These are phyloP conservation scores for Cantharellus anzutake DNA, from an alignment of 768 basidiomycete genomes.

Conservation along the genomic window DNA sequence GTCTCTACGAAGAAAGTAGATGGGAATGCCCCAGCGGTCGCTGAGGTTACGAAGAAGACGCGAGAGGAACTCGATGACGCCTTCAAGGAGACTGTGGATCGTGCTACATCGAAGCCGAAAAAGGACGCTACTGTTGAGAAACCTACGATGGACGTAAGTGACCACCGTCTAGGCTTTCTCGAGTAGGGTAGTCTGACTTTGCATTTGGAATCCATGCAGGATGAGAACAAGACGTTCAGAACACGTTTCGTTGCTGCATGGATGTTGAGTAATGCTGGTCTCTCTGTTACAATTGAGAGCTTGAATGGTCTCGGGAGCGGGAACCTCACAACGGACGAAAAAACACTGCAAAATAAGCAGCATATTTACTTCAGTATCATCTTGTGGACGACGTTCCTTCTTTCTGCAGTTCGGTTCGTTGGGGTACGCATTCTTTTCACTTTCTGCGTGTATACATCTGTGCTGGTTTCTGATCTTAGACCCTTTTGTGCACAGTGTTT, in stretches of 20 bases:
- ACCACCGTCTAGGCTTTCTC: neutral
- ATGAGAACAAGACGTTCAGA: constrained; percentile 83
- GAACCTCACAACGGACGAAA: constrained; percentile 22
- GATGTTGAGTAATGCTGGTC: constrained; percentile 54
- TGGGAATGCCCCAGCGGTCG: constrained; percentile 52
- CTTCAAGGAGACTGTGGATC: constrained; percentile 82
- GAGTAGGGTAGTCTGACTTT: neutral
- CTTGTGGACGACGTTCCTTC: constrained; percentile 57
- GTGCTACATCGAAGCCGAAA: constrained; percentile 60
- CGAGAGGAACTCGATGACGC: constrained; percentile 80
- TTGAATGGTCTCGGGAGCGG: constrained; percentile 39
- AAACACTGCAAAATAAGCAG: constrained; percentile 24
- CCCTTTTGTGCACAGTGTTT: constrained; percentile 33
- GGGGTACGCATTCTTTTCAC: constrained; percentile 34
- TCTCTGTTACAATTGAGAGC: constrained; percentile 61
- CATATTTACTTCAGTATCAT: constrained; percentile 58
- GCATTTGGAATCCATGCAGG: constrained; percentile 14
- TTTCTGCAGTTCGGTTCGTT: constrained; percentile 50
- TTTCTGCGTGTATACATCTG: neutral
- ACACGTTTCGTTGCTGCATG: constrained; percentile 69
- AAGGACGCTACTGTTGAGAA: constrained; percentile 47
- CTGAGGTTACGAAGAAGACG: constrained; percentile 65
- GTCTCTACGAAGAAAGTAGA: constrained; percentile 70
- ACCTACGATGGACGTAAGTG: constrained; percentile 49
- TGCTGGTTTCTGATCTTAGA: neutral